phyloP scores from a whole-genome alignment of 225 moss, liverwort and hornwort genomes.

The Physcomitrellopsis africana region DNA sequence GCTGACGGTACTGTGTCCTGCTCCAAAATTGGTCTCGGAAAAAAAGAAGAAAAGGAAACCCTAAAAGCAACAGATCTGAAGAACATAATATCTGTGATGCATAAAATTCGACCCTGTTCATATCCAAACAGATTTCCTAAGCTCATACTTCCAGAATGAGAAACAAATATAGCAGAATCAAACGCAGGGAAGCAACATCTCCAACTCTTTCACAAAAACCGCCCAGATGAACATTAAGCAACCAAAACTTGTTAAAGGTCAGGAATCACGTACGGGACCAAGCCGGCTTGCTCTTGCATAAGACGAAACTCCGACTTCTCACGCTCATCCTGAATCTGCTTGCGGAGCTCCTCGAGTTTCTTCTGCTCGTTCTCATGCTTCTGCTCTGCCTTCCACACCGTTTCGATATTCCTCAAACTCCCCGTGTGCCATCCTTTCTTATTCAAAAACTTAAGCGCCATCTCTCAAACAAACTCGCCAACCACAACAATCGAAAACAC shows the following conservation, averaged over 20 bases:
- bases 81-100: neutral
- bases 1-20: neutral
- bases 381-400: conserved; percentile 99
- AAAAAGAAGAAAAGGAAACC: conserved; percentile 9
- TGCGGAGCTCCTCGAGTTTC: conserved; percentile 92
- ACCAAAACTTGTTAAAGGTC: neutral
- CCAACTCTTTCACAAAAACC: neutral
- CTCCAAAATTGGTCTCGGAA: conserved; percentile 7
- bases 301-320: conserved; percentile 89
- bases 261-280: conserved; percentile 57
- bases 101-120: neutral
- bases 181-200: neutral
- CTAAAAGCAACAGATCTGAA: conserved; percentile 19
- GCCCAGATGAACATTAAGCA: neutral
- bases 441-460: conserved; percentile 98
- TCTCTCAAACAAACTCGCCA: conserved; percentile 30
- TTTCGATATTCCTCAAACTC: conserved; percentile 92
- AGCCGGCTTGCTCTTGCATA: conserved; percentile 79
- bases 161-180: conserved; percentile 3
- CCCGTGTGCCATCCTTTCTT: conserved; percentile 99
- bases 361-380: conserved; percentile 96
- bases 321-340: conserved; percentile 94
- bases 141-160: neutral
- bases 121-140: neutral
- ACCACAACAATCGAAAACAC: neutral